Evolutionary conservation across 768 basidiomycete genomes (phyloP).

Genomic region (Boletus subparvulus): DNA sequence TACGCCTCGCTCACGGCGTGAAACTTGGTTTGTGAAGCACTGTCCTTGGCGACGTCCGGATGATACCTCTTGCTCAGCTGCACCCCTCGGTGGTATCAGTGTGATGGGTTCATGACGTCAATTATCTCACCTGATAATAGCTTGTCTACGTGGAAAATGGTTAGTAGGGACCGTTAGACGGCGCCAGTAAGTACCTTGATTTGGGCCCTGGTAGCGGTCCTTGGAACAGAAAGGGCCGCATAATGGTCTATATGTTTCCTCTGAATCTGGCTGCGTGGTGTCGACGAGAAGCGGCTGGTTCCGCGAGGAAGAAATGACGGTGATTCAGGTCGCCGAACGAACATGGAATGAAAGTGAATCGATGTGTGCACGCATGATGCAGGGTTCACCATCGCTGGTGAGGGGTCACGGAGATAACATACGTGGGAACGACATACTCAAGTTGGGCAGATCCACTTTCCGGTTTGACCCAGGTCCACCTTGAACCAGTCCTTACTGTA

Average conservation of each 20-base stretch:
- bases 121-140: slow-evolving; percentile 29
- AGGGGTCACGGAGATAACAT: slow-evolving; percentile 8
- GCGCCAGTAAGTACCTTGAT: slow-evolving; percentile 26
- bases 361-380: not conserved
- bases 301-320: not conserved
- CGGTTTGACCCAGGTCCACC: slow-evolving; percentile 22
- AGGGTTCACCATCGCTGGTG: too few relatives aligned
- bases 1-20: slow-evolving; percentile 50
- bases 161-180: slow-evolving; percentile 1
- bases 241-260: slow-evolving; percentile 28
- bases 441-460: not conserved
- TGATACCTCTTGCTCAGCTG: slow-evolving; percentile 51
- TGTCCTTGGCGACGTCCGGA: slow-evolving; percentile 44
- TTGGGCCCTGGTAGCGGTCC: slow-evolving; percentile 32
- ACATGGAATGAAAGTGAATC: not conserved
- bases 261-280: not conserved
- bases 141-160: slow-evolving; percentile 17
- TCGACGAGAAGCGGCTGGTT: slow-evolving; percentile 22
- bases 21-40: slow-evolving; percentile 39
- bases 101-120: not conserved
- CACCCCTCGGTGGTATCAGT: not conserved
- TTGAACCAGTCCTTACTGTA: not conserved
- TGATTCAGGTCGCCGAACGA: not conserved
- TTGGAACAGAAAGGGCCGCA: slow-evolving; percentile 26
- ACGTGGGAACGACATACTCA: slow-evolving; percentile 25